These are phyloP conservation scores for Anthracocystis setariae DNA, from an alignment of 1,284 basidiomycete genomes.

Conservation along the genomic window DNA sequence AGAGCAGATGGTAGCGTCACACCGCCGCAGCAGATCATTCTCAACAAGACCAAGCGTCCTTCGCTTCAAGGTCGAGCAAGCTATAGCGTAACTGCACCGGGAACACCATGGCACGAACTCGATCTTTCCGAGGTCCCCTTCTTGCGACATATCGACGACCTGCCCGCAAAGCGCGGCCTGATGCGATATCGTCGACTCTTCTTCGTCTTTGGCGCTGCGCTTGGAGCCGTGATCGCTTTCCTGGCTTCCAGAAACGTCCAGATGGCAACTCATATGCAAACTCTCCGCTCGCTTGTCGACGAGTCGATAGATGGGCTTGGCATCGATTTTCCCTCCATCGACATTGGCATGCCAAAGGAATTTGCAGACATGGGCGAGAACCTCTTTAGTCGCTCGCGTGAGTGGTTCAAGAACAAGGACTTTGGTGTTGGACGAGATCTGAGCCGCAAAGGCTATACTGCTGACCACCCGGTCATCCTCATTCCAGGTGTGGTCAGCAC, in stretches of 20 bases:
- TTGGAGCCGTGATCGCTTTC: constrained; percentile 55
- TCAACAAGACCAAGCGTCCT: constrained; percentile 36
- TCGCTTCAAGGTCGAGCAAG: constrained; percentile 32
- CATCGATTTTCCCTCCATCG: constrained; percentile 52
- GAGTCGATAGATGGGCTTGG: constrained; percentile 55
- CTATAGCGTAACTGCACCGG: constrained; percentile 55
- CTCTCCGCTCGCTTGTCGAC: constrained; percentile 52
- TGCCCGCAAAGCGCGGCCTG: constrained; percentile 36
- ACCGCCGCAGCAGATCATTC: constrained; percentile 48
- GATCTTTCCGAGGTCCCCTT: constrained; percentile 60
- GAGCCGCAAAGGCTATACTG: constrained; percentile 44
- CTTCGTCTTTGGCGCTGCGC: constrained; percentile 51
- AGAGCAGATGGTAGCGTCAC: constrained; percentile 26
- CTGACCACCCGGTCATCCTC: constrained; percentile 64
- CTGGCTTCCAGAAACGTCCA: constrained; percentile 44
- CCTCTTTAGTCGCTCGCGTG: constrained; percentile 52
- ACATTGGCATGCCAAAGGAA: constrained; percentile 60
- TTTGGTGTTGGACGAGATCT: constrained; percentile 60
- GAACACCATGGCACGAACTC: constrained; percentile 62
- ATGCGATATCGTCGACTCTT: constrained; percentile 59
- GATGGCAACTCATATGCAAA: constrained; percentile 53
- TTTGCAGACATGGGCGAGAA: constrained; percentile 61
- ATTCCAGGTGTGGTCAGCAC: constrained; percentile 65
- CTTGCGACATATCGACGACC: constrained; percentile 33
- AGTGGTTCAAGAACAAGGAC: constrained; percentile 64